These are phyloP conservation scores for Cercospora sp. DNA, from an alignment of 2,329 filamentous ascomycete genomes.

Conservation along the genomic window DNA sequence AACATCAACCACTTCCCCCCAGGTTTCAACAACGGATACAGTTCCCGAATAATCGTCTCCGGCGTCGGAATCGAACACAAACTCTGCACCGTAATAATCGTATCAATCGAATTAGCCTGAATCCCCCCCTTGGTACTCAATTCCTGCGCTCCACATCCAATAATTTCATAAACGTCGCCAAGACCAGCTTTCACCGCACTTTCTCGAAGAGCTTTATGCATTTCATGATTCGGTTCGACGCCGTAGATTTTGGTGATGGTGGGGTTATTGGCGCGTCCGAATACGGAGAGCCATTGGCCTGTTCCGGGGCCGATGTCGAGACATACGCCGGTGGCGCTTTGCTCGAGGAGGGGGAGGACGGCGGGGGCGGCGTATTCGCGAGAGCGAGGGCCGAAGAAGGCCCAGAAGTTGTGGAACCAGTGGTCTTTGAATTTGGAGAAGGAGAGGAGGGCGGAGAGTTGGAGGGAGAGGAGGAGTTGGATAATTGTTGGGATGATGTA, in stretches of 20 bases:
- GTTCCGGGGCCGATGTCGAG: slow-evolving; percentile 64
- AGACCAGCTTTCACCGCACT: slow-evolving; percentile 57
- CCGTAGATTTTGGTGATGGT: slow-evolving; percentile 56
- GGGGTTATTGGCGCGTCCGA: slow-evolving; percentile 39
- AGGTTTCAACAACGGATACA: slow-evolving; percentile 61
- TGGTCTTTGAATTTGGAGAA: slow-evolving; percentile 40
- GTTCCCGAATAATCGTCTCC: slow-evolving; percentile 54
- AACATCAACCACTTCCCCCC: slow-evolving; percentile 65
- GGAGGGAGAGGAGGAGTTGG: slow-evolving; percentile 39
- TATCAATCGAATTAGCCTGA: slow-evolving; percentile 55
- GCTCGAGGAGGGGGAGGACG: slow-evolving; percentile 56
- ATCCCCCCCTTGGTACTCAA: slow-evolving; percentile 50
- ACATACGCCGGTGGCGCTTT: slow-evolving; percentile 55
- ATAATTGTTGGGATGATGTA: slow-evolving; percentile 57
- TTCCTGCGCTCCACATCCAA: slow-evolving; percentile 64
- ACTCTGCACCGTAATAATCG: slow-evolving; percentile 62
- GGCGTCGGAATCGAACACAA: slow-evolving; percentile 66
- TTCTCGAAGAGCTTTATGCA: slow-evolving; percentile 52
- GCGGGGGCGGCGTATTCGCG: slow-evolving; percentile 45
- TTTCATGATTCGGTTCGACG: slow-evolving; percentile 62
- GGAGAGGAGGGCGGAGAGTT: slow-evolving; percentile 32
- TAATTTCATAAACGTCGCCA: slow-evolving; percentile 60
- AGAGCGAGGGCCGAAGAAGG: slow-evolving; percentile 53
- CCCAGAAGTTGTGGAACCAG: slow-evolving; percentile 67
- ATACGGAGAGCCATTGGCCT: slow-evolving; percentile 62